Evolutionary conservation across 495 filamentous ascomycete genomes (phyloP).

Genomic region (Chaetomium cochliodes): DNA sequence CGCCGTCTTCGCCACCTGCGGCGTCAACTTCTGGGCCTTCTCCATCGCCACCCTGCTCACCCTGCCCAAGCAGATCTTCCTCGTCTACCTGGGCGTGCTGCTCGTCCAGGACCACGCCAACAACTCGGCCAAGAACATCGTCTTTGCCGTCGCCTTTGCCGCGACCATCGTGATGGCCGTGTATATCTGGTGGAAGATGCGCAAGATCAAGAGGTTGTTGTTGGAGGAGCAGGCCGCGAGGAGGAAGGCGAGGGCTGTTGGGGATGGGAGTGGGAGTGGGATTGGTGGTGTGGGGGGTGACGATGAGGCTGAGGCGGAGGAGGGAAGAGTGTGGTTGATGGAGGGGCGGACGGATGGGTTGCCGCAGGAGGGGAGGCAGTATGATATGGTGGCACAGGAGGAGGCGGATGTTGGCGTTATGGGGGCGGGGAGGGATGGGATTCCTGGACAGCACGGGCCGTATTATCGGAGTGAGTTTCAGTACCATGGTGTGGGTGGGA

Average conservation of each 20-base stretch:
- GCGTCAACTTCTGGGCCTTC: conserved; percentile 37
- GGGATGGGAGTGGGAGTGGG: neutral
- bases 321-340: neutral
- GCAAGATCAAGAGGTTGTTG: conserved; percentile 31
- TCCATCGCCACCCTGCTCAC: conserved; percentile 36
- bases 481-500: neutral
- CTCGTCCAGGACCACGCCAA: conserved; percentile 26
- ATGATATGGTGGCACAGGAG: conserved; percentile 14
- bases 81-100: conserved; percentile 40
- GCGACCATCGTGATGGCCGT: conserved; percentile 31
- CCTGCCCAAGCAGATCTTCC: conserved; percentile 38
- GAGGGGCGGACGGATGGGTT: neutral
- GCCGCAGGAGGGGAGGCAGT: neutral
- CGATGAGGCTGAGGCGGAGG: neutral
- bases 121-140: conserved; percentile 32
- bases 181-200: conserved; percentile 34
- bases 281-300: too few species aligned
- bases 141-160: conserved; percentile 28
- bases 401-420: conserved; percentile 11
- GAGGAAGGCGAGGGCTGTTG: neutral
- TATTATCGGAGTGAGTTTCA: neutral
- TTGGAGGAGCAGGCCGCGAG: conserved; percentile 33
- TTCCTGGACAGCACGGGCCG: too few species aligned
- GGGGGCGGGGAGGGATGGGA: neutral
- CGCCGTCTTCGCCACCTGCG: conserved; percentile 39